Percentiles rank a stretch among this genome's conserved stretches.
These are phyloP conservation scores for Aschersonia sp. DNA, from an alignment of 2,329 filamentous ascomycete species.

Conservation along the genomic window DNA sequence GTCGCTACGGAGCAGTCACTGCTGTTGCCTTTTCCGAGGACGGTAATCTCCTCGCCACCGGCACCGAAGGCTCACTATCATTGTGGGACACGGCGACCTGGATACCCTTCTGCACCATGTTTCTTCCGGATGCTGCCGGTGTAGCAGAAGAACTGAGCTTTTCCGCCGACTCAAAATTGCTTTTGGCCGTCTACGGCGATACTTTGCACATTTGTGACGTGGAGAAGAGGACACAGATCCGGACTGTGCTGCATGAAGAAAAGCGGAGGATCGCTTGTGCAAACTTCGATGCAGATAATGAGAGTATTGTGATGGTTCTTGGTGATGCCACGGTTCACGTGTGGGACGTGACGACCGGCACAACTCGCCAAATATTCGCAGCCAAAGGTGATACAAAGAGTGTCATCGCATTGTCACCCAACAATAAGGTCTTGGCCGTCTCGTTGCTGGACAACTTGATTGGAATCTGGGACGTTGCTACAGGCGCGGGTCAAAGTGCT, in stretches of 20 bases:
- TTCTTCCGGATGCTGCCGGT: conserved; percentile 4
- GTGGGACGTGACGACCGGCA: conserved; percentile 3
- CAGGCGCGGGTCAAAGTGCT: conserved; percentile 4
- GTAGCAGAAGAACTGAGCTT: conserved; percentile 5
- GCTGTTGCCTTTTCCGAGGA: conserved; percentile 5
- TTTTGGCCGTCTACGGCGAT: conserved; percentile 5
- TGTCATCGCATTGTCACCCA: conserved; percentile 4
- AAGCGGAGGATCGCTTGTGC: conserved; percentile 4
- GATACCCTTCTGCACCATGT: conserved; percentile 3
- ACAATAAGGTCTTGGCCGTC: conserved; percentile 5
- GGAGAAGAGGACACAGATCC: conserved; percentile 2
- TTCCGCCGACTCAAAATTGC: conserved; percentile 4
- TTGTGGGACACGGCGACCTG: conserved; percentile 2
- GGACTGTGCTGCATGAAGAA: conserved; percentile 1
- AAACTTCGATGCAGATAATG: conserved; percentile 5
- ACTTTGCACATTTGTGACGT: conserved; percentile 4
- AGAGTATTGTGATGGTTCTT: conserved; percentile 4
- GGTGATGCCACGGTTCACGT: conserved; percentile 4
- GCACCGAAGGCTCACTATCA: conserved; percentile 4
- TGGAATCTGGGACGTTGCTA: conserved; percentile 5
- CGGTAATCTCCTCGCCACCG: conserved; percentile 4
- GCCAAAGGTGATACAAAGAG: conserved; percentile 5
- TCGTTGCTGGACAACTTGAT: conserved; percentile 5
- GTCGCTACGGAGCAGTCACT: conserved; percentile 4
- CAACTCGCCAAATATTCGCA: conserved; percentile 3